A percentile compares a stretch with the other conserved stretches of the same genome.
These are phyloP conservation scores for Komagataella populi DNA, from an alignment of 805 yeast species.

Conservation along the genomic window DNA sequence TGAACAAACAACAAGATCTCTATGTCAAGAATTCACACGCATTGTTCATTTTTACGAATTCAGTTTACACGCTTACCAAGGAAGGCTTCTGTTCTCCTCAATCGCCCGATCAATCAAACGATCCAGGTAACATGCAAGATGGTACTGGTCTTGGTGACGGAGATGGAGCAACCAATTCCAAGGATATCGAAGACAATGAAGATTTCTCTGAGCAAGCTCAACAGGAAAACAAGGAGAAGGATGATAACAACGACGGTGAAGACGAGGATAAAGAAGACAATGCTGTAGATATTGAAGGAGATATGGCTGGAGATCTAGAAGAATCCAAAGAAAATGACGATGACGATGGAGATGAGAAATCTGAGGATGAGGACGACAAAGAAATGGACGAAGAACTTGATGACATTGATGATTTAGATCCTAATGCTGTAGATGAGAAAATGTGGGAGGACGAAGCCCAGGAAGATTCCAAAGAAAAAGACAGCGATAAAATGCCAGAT, in stretches of 20 bases:
- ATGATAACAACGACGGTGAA: slow-evolving; percentile 51
- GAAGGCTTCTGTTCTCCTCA: slow-evolving; percentile 92
- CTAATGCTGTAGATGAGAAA: slow-evolving; percentile 89
- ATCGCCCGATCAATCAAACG: slow-evolving; percentile 52
- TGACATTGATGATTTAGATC: slow-evolving; percentile 80
- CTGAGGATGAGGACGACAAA: slow-evolving; percentile 45
- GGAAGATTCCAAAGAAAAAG: slow-evolving; percentile 68
- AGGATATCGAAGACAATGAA: slow-evolving; percentile 85
- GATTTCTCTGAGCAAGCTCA: slow-evolving; percentile 69
- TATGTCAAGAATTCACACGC: slow-evolving; percentile 48
- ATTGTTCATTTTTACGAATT: slow-evolving; percentile 39
- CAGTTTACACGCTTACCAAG: slow-evolving; percentile 48
- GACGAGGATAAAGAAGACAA: slow-evolving; percentile 65
- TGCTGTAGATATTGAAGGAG: slow-evolving; percentile 92
- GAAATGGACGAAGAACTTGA: slow-evolving; percentile 85
- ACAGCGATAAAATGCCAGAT: slow-evolving; percentile 58
- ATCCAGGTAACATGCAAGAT: slow-evolving; percentile 50
- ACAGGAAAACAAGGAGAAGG: slow-evolving; percentile 59
- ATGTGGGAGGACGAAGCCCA: slow-evolving; percentile 95
- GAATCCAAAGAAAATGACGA: slow-evolving; percentile 56
- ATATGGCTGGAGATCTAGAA: slow-evolving; percentile 89
- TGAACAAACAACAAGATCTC: neutral
- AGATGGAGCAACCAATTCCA: slow-evolving; percentile 68
- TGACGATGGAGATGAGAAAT: slow-evolving; percentile 24
- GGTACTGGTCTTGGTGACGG: slow-evolving; percentile 90